Base-by-base conservation (phyloP, 164 flowering plant species). In the Magnolia sinica region DNA sequence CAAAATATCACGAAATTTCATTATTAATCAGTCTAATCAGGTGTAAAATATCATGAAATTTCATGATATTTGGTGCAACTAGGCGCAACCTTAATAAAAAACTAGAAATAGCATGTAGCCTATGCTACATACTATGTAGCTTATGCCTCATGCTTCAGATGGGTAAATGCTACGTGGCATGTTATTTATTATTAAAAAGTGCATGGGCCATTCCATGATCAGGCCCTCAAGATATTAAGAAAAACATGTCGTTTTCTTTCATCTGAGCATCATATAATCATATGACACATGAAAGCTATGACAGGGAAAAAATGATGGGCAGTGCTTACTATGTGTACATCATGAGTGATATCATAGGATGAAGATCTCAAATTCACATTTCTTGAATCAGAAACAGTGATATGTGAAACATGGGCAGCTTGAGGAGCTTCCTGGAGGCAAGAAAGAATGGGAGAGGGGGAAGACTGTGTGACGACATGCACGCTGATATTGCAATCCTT, bases 251-350 rank as follows among this genome's bases (percentile, higher is more conserved):
- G 45, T 37, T 37, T 37, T 55, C 61, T 55, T 55, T 55, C 61
- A 55, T 10, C 13, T 0, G 18, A 55, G 18, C 18, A 55, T 16
- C 61, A 55, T 55, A 16, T 55, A 10, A 10, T 55, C 61, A 11
- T 16, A 55, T 9, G 16, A 16, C 9, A 55, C 61, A 55, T 11
- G 61, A 55, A 55, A 55, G 61, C 61, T 29, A 27, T 31, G n/a
- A 68, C 8, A 13, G 71, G 50, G 8, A 37, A 19, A 50, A 29
- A 63, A 23, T 3, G 8, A 27, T 63, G 51, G 27, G 45, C 50
- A 70, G 63, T 58, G 74, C 92, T 86, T 89, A 92, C 95, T 22
- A 90, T 88, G 81, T 91, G 97, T 18, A 92, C 80, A 81, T 88
- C 85, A 69, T 80, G 87, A 78, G 86, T 82, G 70, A 51, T 50